Percentiles rank a stretch among this genome's conserved stretches.
phyloP scores from a whole-genome alignment of 2,329 filamentous ascomycete genomes.

The Dactylella cylindrospora region DNA sequence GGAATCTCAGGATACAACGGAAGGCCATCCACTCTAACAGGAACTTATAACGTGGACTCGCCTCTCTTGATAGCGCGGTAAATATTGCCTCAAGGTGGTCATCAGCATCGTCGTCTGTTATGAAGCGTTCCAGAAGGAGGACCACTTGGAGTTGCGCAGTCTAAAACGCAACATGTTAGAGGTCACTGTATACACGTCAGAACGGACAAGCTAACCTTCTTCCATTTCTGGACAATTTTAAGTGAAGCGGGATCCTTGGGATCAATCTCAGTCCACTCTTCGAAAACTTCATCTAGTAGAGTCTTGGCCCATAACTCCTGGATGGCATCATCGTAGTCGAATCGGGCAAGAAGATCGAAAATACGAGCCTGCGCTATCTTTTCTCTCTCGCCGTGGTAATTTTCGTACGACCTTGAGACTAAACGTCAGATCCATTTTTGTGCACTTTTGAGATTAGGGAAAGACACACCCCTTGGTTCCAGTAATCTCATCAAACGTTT shows the following conservation, averaged over 20 bases:
- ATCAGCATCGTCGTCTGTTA: constrained; percentile 44
- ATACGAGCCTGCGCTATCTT: constrained; percentile 48
- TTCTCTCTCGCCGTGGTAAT: constrained; percentile 47
- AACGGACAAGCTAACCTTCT: constrained; percentile 43
- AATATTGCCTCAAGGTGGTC: constrained; percentile 46
- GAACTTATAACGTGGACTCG: constrained; percentile 49
- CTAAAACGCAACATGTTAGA: constrained; percentile 26
- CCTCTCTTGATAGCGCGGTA: constrained; percentile 46
- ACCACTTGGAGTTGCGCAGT: constrained; percentile 48
- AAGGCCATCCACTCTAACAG: constrained; percentile 46
- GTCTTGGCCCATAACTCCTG: constrained; percentile 44
- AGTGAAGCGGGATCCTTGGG: constrained; percentile 45
- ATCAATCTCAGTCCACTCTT: constrained; percentile 47
- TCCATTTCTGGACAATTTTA: constrained; percentile 46
- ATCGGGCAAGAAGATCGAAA: constrained; percentile 47
- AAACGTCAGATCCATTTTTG: background rate
- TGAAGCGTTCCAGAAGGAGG: constrained; percentile 47
- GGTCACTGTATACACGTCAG: background rate
- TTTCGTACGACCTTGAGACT: constrained; percentile 38
- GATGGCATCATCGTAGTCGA: constrained; percentile 43
- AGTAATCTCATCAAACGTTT: constrained; percentile 46
- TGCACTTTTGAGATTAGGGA: background rate
- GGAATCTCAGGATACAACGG: constrained; percentile 46
- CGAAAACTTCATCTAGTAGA: constrained; percentile 45
- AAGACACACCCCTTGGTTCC: constrained; percentile 8